Percentiles rank a stretch among this genome's conserved stretches.
Conservation (phyloP, 441 rosid genomes). For the Mallotus repandus region DNA sequence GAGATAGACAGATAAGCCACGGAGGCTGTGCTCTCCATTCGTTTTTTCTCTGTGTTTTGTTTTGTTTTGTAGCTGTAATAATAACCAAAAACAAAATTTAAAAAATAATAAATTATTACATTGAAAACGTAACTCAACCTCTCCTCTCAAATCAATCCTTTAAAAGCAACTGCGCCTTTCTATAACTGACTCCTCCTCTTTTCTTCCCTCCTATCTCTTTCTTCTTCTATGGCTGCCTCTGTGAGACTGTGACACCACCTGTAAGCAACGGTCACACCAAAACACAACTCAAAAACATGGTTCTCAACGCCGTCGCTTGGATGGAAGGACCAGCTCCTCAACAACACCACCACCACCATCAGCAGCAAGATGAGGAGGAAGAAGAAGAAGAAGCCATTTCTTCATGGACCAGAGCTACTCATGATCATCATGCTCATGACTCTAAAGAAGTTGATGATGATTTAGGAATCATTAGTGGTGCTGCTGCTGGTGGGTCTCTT, state of each 20-base stretch:
- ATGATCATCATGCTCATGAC: constrained; percentile 9
- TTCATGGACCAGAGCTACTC: constrained; percentile 54
- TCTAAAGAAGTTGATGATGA: constrained; percentile 17
- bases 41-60: background rate
- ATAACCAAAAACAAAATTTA: no score
- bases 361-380: background rate
- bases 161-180: no score
- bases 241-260: background rate
- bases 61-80: no score
- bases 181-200: constrained; percentile 16
- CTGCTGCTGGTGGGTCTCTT: constrained; percentile 21
- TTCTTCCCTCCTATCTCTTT: background rate
- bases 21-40: constrained; percentile 18
- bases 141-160: no score
- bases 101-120: no score
- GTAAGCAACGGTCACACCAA: background rate
- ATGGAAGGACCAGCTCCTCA: constrained; percentile 29
- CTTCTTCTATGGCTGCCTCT: background rate
- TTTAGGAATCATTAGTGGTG: constrained; percentile 18
- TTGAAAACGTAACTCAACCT: no score
- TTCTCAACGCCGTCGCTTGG: constrained; percentile 61
- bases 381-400: constrained; percentile 50
- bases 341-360: background rate
- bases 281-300: constrained; percentile 34
- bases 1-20: constrained; percentile 4